Evolutionary conservation across 768 basidiomycete genomes (phyloP).

Genomic region (Suillus cothurnatus): DNA sequence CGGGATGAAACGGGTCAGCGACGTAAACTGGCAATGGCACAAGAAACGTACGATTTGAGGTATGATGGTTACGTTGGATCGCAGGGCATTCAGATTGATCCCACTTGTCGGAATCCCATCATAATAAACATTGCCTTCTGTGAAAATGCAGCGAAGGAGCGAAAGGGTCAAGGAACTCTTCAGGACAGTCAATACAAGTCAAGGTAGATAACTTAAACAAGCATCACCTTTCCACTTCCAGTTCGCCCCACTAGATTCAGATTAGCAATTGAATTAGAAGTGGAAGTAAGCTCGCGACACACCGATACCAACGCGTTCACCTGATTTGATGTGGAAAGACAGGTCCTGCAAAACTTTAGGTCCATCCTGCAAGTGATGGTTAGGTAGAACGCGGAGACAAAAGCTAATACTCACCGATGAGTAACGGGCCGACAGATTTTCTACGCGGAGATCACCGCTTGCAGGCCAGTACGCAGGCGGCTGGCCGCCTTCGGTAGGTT

Average conservation of each 20-base stretch:
- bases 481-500: slow-evolving; percentile 39
- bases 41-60: slow-evolving; percentile 49
- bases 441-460: slow-evolving; percentile 52
- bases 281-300: slow-evolving; percentile 15
- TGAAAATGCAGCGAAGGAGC: slow-evolving; percentile 55
- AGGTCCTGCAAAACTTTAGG: slow-evolving; percentile 58
- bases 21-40: slow-evolving; percentile 2
- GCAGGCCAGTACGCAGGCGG: slow-evolving; percentile 70
- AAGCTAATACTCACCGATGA: slow-evolving; percentile 30
- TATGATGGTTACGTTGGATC: slow-evolving; percentile 59
- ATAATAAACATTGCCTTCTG: slow-evolving; percentile 52
- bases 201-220: slow-evolving; percentile 12
- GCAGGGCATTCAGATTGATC: slow-evolving; percentile 55
- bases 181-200: not conserved
- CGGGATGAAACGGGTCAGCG: not conserved
- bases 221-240: slow-evolving; percentile 51
- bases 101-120: slow-evolving; percentile 48
- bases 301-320: slow-evolving; percentile 61
- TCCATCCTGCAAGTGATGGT: slow-evolving; percentile 41
- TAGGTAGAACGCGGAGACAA: not conserved
- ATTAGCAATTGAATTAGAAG: not conserved
- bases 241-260: slow-evolving; percentile 53
- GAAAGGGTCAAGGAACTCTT: slow-evolving; percentile 55
- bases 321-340: slow-evolving; percentile 51
- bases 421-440: slow-evolving; percentile 54